These are phyloP conservation scores for Medicago truncatula DNA, from an alignment of 306 rosid species.

Conservation along the genomic window DNA sequence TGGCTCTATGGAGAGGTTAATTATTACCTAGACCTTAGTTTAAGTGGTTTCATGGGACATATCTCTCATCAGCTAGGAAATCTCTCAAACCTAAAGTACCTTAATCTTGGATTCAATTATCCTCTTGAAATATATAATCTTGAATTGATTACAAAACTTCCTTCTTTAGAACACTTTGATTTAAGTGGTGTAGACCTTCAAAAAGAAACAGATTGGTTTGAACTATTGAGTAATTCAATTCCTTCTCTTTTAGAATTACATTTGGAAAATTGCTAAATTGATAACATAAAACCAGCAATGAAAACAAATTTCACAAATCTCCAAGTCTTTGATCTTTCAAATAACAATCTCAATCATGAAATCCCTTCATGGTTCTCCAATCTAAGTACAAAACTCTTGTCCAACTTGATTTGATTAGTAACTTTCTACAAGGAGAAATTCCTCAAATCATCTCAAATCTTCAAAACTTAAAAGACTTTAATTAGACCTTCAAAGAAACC, in stretches of 20 bases:
- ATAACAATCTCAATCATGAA: conserved; percentile 10
- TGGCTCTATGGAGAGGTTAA: not conserved
- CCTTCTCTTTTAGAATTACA: not conserved
- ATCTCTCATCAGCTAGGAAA: conserved; percentile 9
- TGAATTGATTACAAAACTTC: not conserved
- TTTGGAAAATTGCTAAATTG: not conserved
- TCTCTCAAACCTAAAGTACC: not conserved
- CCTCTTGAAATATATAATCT: not conserved
- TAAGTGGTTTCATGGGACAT: conserved; percentile 13
- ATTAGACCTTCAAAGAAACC: not conserved
- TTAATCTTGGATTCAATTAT: conserved; percentile 14
- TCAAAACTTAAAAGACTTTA: not conserved
- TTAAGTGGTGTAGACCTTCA: not conserved
- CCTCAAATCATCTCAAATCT: not conserved
- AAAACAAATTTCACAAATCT: not conserved
- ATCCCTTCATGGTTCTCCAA: not conserved
- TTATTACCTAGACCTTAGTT: not conserved
- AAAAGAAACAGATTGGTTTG: not conserved
- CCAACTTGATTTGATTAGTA: not conserved
- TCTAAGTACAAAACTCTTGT: not conserved
- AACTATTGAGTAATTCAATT: not conserved
- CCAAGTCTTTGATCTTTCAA: conserved; percentile 8
- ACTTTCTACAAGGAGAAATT: not conserved
- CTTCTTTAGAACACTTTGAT: not conserved
- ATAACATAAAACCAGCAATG: not conserved